Evolutionary conservation across 1,139 yeast species (phyloP).

Genomic region (Pneumocystis canis): DNA sequence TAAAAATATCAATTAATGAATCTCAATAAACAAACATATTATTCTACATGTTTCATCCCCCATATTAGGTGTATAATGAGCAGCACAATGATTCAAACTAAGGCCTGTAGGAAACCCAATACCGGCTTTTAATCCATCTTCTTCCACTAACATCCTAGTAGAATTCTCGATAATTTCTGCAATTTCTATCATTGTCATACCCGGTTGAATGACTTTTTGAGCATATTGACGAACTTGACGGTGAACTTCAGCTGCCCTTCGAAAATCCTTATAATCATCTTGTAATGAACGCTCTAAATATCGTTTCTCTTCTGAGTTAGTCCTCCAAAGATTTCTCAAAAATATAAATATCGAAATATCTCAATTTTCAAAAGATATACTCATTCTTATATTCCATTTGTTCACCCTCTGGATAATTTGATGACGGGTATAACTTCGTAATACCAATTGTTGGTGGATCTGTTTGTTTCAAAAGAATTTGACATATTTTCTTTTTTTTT

Average conservation of each 20-base stretch:
- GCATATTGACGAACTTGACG: slow-evolving; percentile 79
- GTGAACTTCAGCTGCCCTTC: slow-evolving; percentile 93
- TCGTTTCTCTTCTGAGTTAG: slow-evolving; percentile 76
- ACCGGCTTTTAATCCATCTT: slow-evolving; percentile 56
- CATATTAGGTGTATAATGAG: slow-evolving; percentile 93
- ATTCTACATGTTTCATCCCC: slow-evolving; percentile 47
- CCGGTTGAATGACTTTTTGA: slow-evolving; percentile 62
- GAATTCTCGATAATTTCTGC: slow-evolving; percentile 83
- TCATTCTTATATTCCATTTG: slow-evolving; percentile 37
- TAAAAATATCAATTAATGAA: slow-evolving; percentile 18
- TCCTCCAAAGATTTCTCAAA: slow-evolving; percentile 43
- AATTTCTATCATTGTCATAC: slow-evolving; percentile 80
- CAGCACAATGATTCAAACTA: slow-evolving; percentile 85
- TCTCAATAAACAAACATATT: not conserved
- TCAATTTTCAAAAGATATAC: not conserved
- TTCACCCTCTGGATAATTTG: slow-evolving; percentile 74
- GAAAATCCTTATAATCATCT: slow-evolving; percentile 64
- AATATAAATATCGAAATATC: slow-evolving; percentile 2
- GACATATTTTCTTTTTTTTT: slow-evolving; percentile 18
- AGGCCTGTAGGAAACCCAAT: slow-evolving; percentile 97
- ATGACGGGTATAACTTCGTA: slow-evolving; percentile 53
- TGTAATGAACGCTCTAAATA: slow-evolving; percentile 53
- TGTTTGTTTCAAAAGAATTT: slow-evolving; percentile 26
- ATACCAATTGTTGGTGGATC: slow-evolving; percentile 43
- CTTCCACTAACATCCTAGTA: slow-evolving; percentile 56